Percentiles rank a stretch among this genome's conserved stretches.
These are phyloP conservation scores for Fusarium vanettenii DNA, from an alignment of 2,329 filamentous ascomycete species.

Conservation along the genomic window DNA sequence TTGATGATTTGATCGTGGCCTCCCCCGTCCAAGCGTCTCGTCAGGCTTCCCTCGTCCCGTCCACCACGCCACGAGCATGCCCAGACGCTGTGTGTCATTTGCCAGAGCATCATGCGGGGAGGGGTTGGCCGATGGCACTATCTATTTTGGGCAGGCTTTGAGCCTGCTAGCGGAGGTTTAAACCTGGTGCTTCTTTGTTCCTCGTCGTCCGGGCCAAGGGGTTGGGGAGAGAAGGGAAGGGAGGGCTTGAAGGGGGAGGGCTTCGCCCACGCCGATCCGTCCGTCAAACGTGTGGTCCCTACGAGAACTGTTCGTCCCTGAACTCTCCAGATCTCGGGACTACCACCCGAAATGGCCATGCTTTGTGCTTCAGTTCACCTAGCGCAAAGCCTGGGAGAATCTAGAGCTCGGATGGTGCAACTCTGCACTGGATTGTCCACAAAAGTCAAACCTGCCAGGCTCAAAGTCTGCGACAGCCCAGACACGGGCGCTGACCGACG, in stretches of 20 bases:
- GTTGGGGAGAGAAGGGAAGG: slow-evolving; percentile 1
- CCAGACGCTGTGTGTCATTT: slow-evolving; percentile 34
- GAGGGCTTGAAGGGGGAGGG: slow-evolving; percentile 6
- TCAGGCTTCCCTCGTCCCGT: slow-evolving; percentile 16
- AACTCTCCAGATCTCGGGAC: slow-evolving; percentile 15
- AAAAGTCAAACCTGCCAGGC: slow-evolving; percentile 9
- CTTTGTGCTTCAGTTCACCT: slow-evolving; percentile 10
- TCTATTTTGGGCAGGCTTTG: slow-evolving; percentile 38
- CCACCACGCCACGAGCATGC: slow-evolving; percentile 27
- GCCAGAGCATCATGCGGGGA: slow-evolving; percentile 37
- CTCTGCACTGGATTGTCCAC: slow-evolving; percentile 2
- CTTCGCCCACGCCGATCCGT: slow-evolving; percentile 37
- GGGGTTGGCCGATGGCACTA: slow-evolving; percentile 30
- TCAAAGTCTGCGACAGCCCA: slow-evolving; percentile 7
- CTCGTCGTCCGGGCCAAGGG: slow-evolving; percentile 25
- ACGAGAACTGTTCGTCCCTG: not conserved
- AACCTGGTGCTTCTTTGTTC: slow-evolving; percentile 20
- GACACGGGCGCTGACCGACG: slow-evolving; percentile 14
- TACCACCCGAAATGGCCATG: slow-evolving; percentile 10
- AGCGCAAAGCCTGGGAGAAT: slow-evolving; percentile 26
- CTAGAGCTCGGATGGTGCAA: slow-evolving; percentile 15
- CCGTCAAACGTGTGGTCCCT: slow-evolving; percentile 13
- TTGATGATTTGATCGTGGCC: not conserved
- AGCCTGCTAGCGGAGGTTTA: slow-evolving; percentile 29
- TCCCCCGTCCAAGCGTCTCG: slow-evolving; percentile 28